Evolutionary conservation across 805 yeast species (phyloP).

Genomic region (Candida khao-thaluensis): DNA sequence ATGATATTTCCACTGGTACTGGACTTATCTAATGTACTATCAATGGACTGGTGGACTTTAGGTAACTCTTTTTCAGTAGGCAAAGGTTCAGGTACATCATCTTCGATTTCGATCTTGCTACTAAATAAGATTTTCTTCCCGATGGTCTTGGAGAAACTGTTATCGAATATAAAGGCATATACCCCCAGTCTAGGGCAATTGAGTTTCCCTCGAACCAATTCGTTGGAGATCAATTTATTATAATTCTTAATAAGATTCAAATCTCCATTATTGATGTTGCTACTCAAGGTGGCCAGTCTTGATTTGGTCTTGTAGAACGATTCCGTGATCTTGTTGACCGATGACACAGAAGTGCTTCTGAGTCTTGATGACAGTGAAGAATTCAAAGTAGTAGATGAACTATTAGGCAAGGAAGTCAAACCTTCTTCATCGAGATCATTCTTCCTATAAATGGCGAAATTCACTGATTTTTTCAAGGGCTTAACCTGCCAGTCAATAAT

Average conservation of each 20-base stretch:
- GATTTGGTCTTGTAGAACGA: slow-evolving; percentile 34
- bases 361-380: slow-evolving; percentile 11
- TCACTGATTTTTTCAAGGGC: slow-evolving; percentile 55
- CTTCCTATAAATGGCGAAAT: slow-evolving; percentile 39
- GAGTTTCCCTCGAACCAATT: slow-evolving; percentile 59
- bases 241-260: slow-evolving; percentile 58
- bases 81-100: background rate
- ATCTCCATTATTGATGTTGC: slow-evolving; percentile 40
- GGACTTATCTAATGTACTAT: slow-evolving; percentile 5
- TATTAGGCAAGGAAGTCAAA: slow-evolving; percentile 6
- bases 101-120: slow-evolving; percentile 10
- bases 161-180: slow-evolving; percentile 88
- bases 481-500: slow-evolving; percentile 75
- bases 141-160: slow-evolving; percentile 82
- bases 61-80: slow-evolving; percentile 1
- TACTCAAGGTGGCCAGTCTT: slow-evolving; percentile 37
- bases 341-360: slow-evolving; percentile 30
- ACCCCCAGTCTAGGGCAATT: slow-evolving; percentile 63
- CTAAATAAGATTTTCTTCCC: slow-evolving; percentile 78
- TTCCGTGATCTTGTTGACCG: slow-evolving; percentile 36
- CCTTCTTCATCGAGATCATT: slow-evolving; percentile 20
- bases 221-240: slow-evolving; percentile 51
- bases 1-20: slow-evolving; percentile 17
- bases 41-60: slow-evolving; percentile 2
- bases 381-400: slow-evolving; percentile 12